Conservation (phyloP, 1,284 basidiomycete species). For the Cryptococcus floricola region DNA sequence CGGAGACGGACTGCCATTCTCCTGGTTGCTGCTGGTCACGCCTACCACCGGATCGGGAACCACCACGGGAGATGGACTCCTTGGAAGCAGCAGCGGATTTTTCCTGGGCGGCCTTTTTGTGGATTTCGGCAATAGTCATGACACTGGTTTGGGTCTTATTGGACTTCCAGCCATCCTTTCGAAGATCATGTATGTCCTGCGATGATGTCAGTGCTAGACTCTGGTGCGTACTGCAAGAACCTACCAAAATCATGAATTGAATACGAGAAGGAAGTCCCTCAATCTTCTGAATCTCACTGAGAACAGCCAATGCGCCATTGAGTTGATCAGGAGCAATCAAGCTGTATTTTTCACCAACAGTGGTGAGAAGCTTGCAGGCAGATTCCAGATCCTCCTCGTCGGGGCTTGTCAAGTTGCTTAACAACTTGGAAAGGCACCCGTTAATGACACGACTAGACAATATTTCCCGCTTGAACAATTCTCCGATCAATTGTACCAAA, state of each 20-base stretch:
- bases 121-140: constrained; percentile 82
- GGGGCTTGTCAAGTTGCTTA: constrained; percentile 71
- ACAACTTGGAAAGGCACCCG: constrained; percentile 89
- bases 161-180: constrained; percentile 73
- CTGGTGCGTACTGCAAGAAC: constrained; percentile 29
- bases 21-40: constrained; percentile 59
- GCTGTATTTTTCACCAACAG: constrained; percentile 70
- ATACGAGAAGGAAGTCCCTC: constrained; percentile 76
- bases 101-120: constrained; percentile 72
- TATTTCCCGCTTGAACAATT: constrained; percentile 96
- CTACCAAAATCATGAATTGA: constrained; percentile 89
- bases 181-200: constrained; percentile 84
- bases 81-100: constrained; percentile 59
- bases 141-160: constrained; percentile 74
- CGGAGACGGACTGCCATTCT: constrained; percentile 77
- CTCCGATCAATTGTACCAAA: constrained; percentile 95
- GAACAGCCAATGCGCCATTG: constrained; percentile 88
- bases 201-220: not conserved
- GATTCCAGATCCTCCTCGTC: constrained; percentile 98
- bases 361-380: constrained; percentile 85
- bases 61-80: constrained; percentile 66
- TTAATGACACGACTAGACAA: constrained; percentile 93
- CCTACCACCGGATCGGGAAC: constrained; percentile 76
- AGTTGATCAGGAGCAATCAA: constrained; percentile 60
- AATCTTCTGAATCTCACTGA: constrained; percentile 74